Evolutionary conservation across 805 yeast genomes (phyloP), one percentile per base, ranked within the genome.

Genomic region (Kodamaea laetipori): DNA sequence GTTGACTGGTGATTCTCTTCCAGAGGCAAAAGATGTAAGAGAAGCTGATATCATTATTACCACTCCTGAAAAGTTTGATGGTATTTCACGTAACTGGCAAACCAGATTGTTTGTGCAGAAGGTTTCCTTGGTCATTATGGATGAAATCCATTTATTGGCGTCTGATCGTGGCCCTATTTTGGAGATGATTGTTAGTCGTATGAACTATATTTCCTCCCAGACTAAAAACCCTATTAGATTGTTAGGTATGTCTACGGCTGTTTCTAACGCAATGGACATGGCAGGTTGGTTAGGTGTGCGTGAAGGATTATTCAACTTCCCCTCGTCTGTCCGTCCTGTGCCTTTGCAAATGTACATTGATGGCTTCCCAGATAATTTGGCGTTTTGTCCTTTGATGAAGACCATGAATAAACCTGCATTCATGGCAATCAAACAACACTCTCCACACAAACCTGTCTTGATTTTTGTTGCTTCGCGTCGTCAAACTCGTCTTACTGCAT

Each of bases 351-450:
- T 86, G 92, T 86, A 83, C 54, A 86, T 86, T 49, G 95, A 86
- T 57, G 95, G 95, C 0, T 86, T 83, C 54, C 90, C 90, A 1
- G 94, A 86, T 50, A 83, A 84, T 49, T 71, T 84, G 48, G 90
- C 89, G 1, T 86, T 86, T 57, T 82, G 90, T 54, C 89, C 92
- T 1, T 69, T 87, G 56, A 86, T 86, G 96, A 87, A 81, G 69
- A 86, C 81, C 16, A 87, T 80, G 94, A 89, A 82, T 72, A 89
- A 76, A 55, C 97, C 97, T 1, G 92, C 95, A 0, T 90, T 86
- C 56, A 79, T 84, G 84, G 96, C 97, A 0, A 90, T 90, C 50
- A 87, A 89, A 57, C 89, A 87, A 50, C 96, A 90, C 60, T 86
- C 96, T 0, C 95, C 96, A 1, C 69, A 69, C 13, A 82, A 90